Evolutionary conservation across 2,329 filamentous ascomycete species (phyloP), one percentile per base, ranked within the genome.

Genomic region (Clonostachys byssicola): DNA sequence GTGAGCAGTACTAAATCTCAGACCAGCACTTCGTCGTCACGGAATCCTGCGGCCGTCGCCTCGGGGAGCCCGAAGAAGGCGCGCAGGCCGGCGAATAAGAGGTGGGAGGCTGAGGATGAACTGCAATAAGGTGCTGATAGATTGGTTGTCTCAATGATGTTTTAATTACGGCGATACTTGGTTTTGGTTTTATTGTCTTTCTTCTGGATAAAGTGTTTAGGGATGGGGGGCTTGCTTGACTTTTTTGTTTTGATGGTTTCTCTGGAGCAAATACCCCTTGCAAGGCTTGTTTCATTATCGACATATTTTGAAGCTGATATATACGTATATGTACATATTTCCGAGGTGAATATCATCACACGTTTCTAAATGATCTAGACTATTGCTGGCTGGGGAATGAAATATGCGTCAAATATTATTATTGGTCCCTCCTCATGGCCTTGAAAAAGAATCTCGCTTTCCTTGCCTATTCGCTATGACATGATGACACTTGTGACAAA

Each of bases 31-130:
- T 10, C 23, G 23, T 10, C 23, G 23, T 46, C 51, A 49, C 48
- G 56, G 41, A 46, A 54, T 23, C 44, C 56, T 12, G 57, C 59
- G 51, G 53, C 48, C 46, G 56, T 52, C 39, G 62, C 59, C 40
- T 62, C 51, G 8, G 70, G 67, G 0, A 80, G 74, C 48, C 75
- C 76, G 13, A 80, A 78, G 61, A 81, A 79, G 63, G 59, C 77
- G 52, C 68, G 75, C n/a, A 75, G 71, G 56, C 52, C 80, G 48
- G 67, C 62, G 4, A 56, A 65, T 5, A 73, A 71, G 57, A 69
- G 69, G 50, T 81, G 77, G 77, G 73, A 77, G 38, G 66, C 67
- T 16, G 64, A 71, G 13, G 69, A 74, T 14, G 72, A 62, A 34
- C 49, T 53, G 18, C 46, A 58, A 43, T 60, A 60, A 52, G 43